Evolutionary conservation across 805 yeast species (phyloP).

Genomic region (Ogataea pignaliae): DNA sequence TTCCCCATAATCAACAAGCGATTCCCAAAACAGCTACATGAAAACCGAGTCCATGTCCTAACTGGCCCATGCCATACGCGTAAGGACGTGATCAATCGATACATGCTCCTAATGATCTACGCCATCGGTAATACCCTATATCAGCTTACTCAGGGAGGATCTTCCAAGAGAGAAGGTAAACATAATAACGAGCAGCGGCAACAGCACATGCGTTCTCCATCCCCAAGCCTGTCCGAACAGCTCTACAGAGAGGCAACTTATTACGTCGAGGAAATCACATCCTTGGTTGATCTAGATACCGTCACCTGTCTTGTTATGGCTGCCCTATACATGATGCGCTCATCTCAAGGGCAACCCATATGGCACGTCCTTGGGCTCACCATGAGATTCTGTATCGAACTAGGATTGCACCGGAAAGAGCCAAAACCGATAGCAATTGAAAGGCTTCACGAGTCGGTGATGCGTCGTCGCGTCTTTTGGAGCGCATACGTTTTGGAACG

Average conservation of each 20-base stretch:
- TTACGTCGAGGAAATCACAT: conserved; percentile 8
- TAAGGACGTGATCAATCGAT: conserved; percentile 7
- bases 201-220: not conserved
- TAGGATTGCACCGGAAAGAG: conserved; percentile 17
- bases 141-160: conserved; percentile 7
- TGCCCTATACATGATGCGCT: conserved; percentile 14
- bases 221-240: conserved; percentile 8
- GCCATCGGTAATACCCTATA: conserved; percentile 16
- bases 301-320: conserved; percentile 12
- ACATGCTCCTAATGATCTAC: conserved; percentile 13
- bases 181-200: too few species aligned
- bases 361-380: conserved; percentile 19
- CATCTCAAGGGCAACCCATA: conserved; percentile 15
- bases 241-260: conserved; percentile 13
- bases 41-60: conserved; percentile 8
- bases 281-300: conserved; percentile 13
- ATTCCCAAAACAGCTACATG: conserved; percentile 8
- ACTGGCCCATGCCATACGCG: conserved; percentile 1
- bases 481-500: conserved; percentile 45
- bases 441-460: conserved; percentile 12
- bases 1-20: conserved; percentile 13
- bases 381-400: conserved; percentile 19
- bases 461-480: conserved; percentile 39
- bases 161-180: not conserved
- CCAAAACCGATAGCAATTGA: conserved; percentile 6